These are phyloP conservation scores for Suillus tomentosus DNA, from an alignment of 768 basidiomycete genomes.

Conservation along the genomic window DNA sequence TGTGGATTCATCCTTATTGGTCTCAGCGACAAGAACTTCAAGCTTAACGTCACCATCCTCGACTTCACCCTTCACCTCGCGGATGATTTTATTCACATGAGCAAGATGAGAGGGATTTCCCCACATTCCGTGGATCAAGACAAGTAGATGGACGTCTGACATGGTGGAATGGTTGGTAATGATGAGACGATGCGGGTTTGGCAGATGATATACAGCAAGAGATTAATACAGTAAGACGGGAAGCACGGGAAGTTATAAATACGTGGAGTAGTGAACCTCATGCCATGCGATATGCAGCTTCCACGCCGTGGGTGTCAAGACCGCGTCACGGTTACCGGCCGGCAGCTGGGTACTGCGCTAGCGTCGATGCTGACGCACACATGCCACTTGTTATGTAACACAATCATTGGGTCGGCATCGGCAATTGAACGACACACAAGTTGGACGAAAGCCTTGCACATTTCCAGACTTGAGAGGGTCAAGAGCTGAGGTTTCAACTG, in stretches of 20 bases:
- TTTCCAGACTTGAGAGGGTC: too few species aligned
- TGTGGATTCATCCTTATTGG: slow-evolving; percentile 65
- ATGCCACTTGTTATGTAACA: too few species aligned
- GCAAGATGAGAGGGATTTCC: slow-evolving; percentile 69
- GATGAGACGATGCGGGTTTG: background rate
- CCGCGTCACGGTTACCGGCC: background rate
- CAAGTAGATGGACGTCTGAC: slow-evolving; percentile 42
- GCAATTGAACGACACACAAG: too few species aligned
- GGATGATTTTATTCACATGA: slow-evolving; percentile 55
- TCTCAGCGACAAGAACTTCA: slow-evolving; percentile 63
- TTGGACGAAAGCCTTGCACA: too few species aligned
- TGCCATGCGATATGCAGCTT: background rate
- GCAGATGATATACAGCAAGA: background rate
- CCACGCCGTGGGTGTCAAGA: background rate
- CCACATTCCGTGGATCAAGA: slow-evolving; percentile 74
- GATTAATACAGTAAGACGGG: background rate
- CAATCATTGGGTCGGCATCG: too few species aligned
- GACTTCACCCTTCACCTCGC: slow-evolving; percentile 44
- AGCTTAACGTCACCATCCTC: slow-evolving; percentile 34
- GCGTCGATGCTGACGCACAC: too few species aligned
- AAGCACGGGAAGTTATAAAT: background rate
- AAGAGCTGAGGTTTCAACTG: too few species aligned
- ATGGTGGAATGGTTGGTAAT: slow-evolving; percentile 17
- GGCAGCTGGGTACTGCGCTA: background rate
- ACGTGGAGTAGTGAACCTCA: background rate